Evolutionary conservation across 2,329 filamentous ascomycete species (phyloP).

Genomic region (Fusarium oligoseptatum): DNA sequence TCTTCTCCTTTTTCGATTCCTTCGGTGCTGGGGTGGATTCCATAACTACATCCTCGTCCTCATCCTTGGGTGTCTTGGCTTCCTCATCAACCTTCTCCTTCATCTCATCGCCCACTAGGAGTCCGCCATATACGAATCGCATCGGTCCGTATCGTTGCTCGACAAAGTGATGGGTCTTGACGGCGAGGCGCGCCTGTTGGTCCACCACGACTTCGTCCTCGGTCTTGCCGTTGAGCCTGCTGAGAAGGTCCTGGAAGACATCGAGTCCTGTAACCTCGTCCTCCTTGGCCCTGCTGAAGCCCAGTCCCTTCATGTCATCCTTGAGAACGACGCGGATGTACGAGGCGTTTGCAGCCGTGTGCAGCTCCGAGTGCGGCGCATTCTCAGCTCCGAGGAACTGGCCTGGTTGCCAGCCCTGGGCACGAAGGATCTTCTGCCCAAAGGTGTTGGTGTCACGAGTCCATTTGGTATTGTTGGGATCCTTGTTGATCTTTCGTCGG

Average conservation of each 20-base stretch:
- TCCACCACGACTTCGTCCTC: slow-evolving; percentile 80
- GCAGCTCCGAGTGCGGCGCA: slow-evolving; percentile 79
- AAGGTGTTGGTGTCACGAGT: slow-evolving; percentile 84
- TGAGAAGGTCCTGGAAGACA: slow-evolving; percentile 87
- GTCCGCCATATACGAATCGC: slow-evolving; percentile 89
- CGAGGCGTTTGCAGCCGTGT: slow-evolving; percentile 84
- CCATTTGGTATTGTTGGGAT: slow-evolving; percentile 98
- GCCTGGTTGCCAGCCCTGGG: slow-evolving; percentile 92
- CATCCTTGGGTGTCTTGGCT: slow-evolving; percentile 28
- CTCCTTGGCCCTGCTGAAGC: slow-evolving; percentile 81
- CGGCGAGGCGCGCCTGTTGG: slow-evolving; percentile 74
- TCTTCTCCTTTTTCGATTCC: slow-evolving; percentile 58
- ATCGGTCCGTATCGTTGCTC: slow-evolving; percentile 83
- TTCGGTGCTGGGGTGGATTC: slow-evolving; percentile 41
- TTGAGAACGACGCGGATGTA: slow-evolving; percentile 89
- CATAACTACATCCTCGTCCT: slow-evolving; percentile 39
- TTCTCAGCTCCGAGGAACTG: slow-evolving; percentile 83
- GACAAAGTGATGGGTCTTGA: slow-evolving; percentile 80
- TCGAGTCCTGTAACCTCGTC: slow-evolving; percentile 88
- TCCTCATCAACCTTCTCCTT: slow-evolving; percentile 52
- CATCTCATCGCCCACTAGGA: slow-evolving; percentile 71
- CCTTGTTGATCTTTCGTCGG: slow-evolving; percentile 80
- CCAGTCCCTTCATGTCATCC: slow-evolving; percentile 91
- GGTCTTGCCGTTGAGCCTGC: slow-evolving; percentile 88
- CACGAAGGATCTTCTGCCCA: slow-evolving; percentile 88